Conservation (phyloP, 345 rosid genomes). For the Trapa incisa region DNA sequence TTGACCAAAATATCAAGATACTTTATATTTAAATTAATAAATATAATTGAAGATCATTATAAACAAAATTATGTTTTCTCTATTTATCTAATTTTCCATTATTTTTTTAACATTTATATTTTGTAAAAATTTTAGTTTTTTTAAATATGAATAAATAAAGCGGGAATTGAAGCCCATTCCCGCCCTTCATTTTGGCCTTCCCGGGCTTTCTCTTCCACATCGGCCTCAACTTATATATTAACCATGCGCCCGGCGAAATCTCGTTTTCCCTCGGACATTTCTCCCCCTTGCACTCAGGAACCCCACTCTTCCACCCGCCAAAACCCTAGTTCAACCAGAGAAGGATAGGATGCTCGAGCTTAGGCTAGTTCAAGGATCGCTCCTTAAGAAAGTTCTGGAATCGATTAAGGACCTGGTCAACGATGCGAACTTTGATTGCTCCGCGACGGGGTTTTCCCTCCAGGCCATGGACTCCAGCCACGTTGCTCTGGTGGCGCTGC, state of each 20-base stretch:
- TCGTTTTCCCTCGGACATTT: not conserved
- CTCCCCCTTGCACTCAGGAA: too few relatives aligned
- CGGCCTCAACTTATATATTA: too few relatives aligned
- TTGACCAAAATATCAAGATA: too few relatives aligned
- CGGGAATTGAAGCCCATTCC: not conserved
- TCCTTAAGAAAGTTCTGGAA: conserved; percentile 87
- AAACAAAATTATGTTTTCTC: too few relatives aligned
- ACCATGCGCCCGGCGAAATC: not conserved
- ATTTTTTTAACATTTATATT: too few relatives aligned
- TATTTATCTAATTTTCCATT: too few relatives aligned
- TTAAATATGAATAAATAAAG: not conserved
- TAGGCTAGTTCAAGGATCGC: conserved; percentile 85
- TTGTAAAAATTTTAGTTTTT: too few relatives aligned
- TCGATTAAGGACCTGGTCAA: conserved; percentile 80
- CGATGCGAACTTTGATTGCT: conserved; percentile 97
- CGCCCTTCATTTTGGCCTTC: too few relatives aligned
- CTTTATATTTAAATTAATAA: too few relatives aligned
- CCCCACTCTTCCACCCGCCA: not conserved
- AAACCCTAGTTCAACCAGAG: not conserved
- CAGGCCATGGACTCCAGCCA: conserved; percentile 99
- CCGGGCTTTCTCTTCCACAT: too few relatives aligned
- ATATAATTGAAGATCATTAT: too few relatives aligned
- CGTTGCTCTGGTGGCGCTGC: conserved; percentile 80
- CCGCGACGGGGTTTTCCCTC: conserved; percentile 87
- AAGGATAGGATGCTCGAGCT: conserved; percentile 60